These are phyloP conservation scores for Sugiyamaella xylanicola DNA, from an alignment of 1,139 yeast genomes.

Conservation along the genomic window DNA sequence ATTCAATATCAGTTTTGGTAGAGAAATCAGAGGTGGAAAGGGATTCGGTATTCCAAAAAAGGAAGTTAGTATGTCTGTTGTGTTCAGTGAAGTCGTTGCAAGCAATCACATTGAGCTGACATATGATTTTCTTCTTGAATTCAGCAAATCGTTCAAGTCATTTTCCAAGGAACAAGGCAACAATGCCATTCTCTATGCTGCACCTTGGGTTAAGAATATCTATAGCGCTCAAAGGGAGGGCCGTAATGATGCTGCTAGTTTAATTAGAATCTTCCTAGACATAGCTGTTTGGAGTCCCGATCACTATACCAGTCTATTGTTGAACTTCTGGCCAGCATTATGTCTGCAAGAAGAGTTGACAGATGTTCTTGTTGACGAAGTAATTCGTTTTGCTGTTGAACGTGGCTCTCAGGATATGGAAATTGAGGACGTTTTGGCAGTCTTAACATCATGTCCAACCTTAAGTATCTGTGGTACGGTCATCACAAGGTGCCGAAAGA, in stretches of 20 bases:
- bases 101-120: conserved; percentile 61
- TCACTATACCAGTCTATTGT: conserved; percentile 53
- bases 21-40: conserved; percentile 57
- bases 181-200: conserved; percentile 56
- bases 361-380: conserved; percentile 66
- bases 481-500: conserved; percentile 52
- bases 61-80: conserved; percentile 62
- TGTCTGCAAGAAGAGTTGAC: conserved; percentile 64
- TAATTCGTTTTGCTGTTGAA: conserved; percentile 67
- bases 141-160: conserved; percentile 58
- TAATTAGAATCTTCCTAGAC: conserved; percentile 64
- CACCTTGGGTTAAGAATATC: conserved; percentile 76
- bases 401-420: conserved; percentile 65
- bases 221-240: conserved; percentile 13
- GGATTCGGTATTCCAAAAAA: conserved; percentile 75
- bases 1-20: conserved; percentile 63
- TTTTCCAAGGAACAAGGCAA: conserved; percentile 43
- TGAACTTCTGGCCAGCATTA: conserved; percentile 70
- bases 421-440: conserved; percentile 48
- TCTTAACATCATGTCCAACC: conserved; percentile 67
- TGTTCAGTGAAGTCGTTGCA: conserved; percentile 63
- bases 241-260: conserved; percentile 59
- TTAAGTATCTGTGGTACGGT: conserved; percentile 72
- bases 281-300: conserved; percentile 52
- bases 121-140: conserved; percentile 60